A percentile compares a stretch with the other conserved stretches of the same genome.
Evolutionary conservation across 1,284 basidiomycete genomes (phyloP).

Genomic region (Termitomyces sp.): DNA sequence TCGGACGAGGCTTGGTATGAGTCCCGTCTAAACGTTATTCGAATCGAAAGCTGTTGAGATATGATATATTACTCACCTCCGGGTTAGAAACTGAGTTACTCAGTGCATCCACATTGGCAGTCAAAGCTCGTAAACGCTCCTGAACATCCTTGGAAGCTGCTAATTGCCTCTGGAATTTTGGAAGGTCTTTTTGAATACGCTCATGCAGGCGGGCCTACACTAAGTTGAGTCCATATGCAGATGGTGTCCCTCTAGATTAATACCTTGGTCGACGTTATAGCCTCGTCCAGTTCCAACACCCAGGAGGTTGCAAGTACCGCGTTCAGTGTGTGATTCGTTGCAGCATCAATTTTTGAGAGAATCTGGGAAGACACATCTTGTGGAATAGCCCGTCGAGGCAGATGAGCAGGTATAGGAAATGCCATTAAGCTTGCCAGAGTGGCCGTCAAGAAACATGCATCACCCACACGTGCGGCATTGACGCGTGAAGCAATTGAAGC

Average conservation of each 20-base stretch:
- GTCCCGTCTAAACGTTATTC: slow-evolving; percentile 48
- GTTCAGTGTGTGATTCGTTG: slow-evolving; percentile 50
- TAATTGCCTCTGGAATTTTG: slow-evolving; percentile 60
- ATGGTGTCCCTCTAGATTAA: slow-evolving; percentile 9
- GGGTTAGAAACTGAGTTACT: slow-evolving; percentile 46
- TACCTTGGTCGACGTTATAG: slow-evolving; percentile 66
- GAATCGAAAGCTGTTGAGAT: not conserved
- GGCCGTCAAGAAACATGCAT: slow-evolving; percentile 11
- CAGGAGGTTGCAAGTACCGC: slow-evolving; percentile 59
- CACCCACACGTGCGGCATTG: slow-evolving; percentile 11
- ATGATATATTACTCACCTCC: slow-evolving; percentile 40
- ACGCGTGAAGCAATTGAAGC: slow-evolving; percentile 5
- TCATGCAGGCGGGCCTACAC: slow-evolving; percentile 59
- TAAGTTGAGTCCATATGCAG: slow-evolving; percentile 1
- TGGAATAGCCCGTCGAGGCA: slow-evolving; percentile 49
- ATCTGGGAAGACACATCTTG: slow-evolving; percentile 66
- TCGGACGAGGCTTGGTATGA: slow-evolving; percentile 52
- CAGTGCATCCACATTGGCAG: slow-evolving; percentile 49
- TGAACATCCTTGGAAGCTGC: slow-evolving; percentile 59
- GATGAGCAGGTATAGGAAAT: slow-evolving; percentile 64
- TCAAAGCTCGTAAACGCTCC: slow-evolving; percentile 49
- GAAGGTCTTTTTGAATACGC: slow-evolving; percentile 58
- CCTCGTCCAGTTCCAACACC: slow-evolving; percentile 64
- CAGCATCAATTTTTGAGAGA: slow-evolving; percentile 62
- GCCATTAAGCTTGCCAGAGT: slow-evolving; percentile 44